A percentile compares a stretch with the other conserved stretches of the same genome.
Evolutionary conservation across 2,329 filamentous ascomycete species (phyloP).

Genomic region (Xylariaceae sp.): DNA sequence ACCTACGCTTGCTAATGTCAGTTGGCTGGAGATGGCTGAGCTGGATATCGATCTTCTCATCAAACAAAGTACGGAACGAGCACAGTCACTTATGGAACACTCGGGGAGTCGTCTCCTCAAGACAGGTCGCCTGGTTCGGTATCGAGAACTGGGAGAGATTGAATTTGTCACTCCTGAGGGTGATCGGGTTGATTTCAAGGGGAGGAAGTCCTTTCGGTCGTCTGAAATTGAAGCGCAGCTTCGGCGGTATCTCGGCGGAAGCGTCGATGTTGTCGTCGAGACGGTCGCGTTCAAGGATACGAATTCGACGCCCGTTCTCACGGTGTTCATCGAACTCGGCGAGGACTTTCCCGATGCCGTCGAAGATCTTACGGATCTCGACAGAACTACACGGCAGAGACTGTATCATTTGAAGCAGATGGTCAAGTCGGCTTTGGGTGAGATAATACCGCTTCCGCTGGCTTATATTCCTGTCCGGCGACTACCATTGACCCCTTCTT

Average conservation of each 20-base stretch:
- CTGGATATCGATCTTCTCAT: conserved; percentile 26
- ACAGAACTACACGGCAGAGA: conserved; percentile 37
- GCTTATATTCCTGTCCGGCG: conserved; percentile 44
- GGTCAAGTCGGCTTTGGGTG: conserved; percentile 38
- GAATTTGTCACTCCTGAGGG: conserved; percentile 42
- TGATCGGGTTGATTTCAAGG: conserved; percentile 38
- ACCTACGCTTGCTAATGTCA: conserved; percentile 41
- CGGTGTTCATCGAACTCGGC: conserved; percentile 46
- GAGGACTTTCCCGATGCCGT: conserved; percentile 35
- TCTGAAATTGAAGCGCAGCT: conserved; percentile 44
- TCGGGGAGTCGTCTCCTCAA: conserved; percentile 36
- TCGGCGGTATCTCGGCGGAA: conserved; percentile 41
- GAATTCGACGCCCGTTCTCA: conserved; percentile 35
- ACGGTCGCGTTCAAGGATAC: conserved; percentile 41
- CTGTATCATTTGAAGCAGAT: conserved; percentile 41
- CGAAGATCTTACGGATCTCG: conserved; percentile 37
- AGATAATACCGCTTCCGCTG: conserved; percentile 40
- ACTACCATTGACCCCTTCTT: conserved; percentile 44
- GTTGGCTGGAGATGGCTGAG: conserved; percentile 34
- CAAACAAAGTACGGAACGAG: conserved; percentile 17
- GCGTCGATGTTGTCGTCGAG: conserved; percentile 46
- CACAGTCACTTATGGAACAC: conserved; percentile 22
- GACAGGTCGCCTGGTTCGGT: conserved; percentile 47
- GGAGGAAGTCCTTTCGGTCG: conserved; percentile 38
- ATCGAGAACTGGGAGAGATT: conserved; percentile 43